Conservation (phyloP, 495 filamentous ascomycete species). For the Penicillium silybi region DNA sequence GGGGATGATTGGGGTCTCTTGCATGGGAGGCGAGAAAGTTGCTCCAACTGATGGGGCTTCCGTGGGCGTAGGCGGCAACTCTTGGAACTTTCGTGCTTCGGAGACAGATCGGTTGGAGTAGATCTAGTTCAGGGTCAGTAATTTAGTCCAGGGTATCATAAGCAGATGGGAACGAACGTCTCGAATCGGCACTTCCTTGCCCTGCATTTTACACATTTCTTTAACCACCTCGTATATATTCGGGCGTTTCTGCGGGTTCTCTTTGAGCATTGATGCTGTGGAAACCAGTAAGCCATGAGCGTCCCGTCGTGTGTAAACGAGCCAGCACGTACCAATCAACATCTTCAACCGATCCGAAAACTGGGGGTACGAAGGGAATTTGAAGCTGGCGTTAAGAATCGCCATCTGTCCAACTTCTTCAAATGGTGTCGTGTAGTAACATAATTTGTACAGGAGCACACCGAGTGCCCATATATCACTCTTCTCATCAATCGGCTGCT, state of each 20-base stretch:
- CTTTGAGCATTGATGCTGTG: conserved; percentile 83
- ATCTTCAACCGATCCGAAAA: conserved; percentile 91
- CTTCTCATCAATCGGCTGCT: conserved; percentile 97
- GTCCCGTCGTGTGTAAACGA: background rate
- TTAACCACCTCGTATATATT: conserved; percentile 91
- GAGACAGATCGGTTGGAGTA: conserved; percentile 69
- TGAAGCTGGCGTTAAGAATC: conserved; percentile 95
- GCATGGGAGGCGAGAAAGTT: conserved; percentile 59
- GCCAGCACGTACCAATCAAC: conserved; percentile 68
- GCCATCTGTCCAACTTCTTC: conserved; percentile 97
- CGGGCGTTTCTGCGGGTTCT: conserved; percentile 75
- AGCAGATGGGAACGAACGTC: conserved; percentile 60
- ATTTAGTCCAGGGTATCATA: conserved; percentile 2
- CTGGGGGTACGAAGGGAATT: conserved; percentile 78
- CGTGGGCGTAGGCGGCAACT: conserved; percentile 52
- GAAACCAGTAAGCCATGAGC: conserved; percentile 9
- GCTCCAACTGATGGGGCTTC: conserved; percentile 64
- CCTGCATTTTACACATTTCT: conserved; percentile 85
- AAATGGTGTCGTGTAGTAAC: conserved; percentile 98
- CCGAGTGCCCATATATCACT: conserved; percentile 98
- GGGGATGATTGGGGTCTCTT: conserved; percentile 70
- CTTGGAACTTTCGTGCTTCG: conserved; percentile 57
- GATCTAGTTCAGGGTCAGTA: conserved; percentile 53
- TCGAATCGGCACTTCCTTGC: conserved; percentile 81
- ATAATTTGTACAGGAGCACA: conserved; percentile 94